Evolutionary conservation across 2,329 filamentous ascomycete genomes (phyloP), one percentile per base, ranked within the genome.

Genomic region (Akanthomyces muscarius): DNA sequence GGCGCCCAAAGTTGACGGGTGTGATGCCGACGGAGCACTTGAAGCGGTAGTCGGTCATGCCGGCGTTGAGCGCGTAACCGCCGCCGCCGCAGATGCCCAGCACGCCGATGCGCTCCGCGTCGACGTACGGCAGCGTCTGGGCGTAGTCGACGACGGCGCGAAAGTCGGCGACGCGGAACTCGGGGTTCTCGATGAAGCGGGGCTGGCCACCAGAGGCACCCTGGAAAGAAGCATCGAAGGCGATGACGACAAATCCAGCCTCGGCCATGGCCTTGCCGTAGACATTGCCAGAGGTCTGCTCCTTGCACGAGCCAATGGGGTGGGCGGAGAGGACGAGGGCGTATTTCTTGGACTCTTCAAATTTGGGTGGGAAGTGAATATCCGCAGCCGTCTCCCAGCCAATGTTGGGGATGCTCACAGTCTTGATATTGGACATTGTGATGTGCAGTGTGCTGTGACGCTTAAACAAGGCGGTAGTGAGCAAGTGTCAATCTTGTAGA

Each of bases 21-120:
- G 65, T 70, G 11, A 72, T 62, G 8, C 71, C 73, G 6, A 73
- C 75, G 10, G 8, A 63, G 18, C 74, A 74, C 63, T 72, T 73
- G 64, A 78, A 71, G 23, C 76, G 75, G n/a, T 65, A 56, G 57
- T 79, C 73, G 4, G 71, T 69, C 62, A 72, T 69, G 16, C 75
- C 71, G 3, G 75, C 73, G 58, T 69, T 70, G 10, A 69, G 64
- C 1, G 67, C 71, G 61, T 77, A 78, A 33, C 73, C 73, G 18
- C 76, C 75, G 3, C 69, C 70, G 0, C 71, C 73, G 58, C 76
- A 78, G 60, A 79, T 74, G 3, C 77, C 77, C 1, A 78, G 66
- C 0, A 72, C 71, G 5, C 70, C 75, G 51, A 78, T 77, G 25
- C 67, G 66, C 3, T 73, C 66, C 0, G 67, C 54, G 62, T 76